A percentile compares a stretch with the other conserved stretches of the same genome.
phyloP scores from a whole-genome alignment of 2,329 filamentous ascomycete species.

The Claviceps spartinae region DNA sequence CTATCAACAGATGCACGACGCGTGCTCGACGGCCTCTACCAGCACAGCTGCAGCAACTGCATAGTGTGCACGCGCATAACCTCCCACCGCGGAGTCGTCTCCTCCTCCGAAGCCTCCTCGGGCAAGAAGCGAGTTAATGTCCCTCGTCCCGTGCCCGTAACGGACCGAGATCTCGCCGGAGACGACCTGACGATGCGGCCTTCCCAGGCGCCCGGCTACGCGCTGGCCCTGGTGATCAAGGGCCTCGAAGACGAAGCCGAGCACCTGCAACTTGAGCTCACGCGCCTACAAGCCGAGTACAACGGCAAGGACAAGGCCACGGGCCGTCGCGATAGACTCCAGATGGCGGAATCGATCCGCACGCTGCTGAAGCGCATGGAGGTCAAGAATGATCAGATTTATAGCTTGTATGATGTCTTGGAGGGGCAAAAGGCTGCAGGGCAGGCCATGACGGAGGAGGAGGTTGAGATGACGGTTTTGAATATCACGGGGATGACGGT shows the following conservation, averaged over 20 bases:
- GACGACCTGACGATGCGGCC: slow-evolving; percentile 49
- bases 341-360: slow-evolving; percentile 47
- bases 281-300: slow-evolving; percentile 47
- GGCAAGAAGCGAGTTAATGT: slow-evolving; percentile 48
- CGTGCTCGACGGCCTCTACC: slow-evolving; percentile 38
- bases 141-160: slow-evolving; percentile 52
- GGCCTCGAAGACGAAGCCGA: slow-evolving; percentile 65
- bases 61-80: slow-evolving; percentile 42
- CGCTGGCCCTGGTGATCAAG: slow-evolving; percentile 74
- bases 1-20: slow-evolving; percentile 39
- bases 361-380: slow-evolving; percentile 50
- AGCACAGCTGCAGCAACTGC: slow-evolving; percentile 43
- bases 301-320: slow-evolving; percentile 53
- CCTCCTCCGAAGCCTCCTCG: slow-evolving; percentile 22
- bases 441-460: slow-evolving; percentile 47
- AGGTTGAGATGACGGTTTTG: slow-evolving; percentile 50
- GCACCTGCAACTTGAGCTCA: slow-evolving; percentile 60
- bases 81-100: slow-evolving; percentile 26
- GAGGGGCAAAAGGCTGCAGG: slow-evolving; percentile 61
- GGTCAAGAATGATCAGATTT: slow-evolving; percentile 65
- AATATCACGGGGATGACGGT: slow-evolving; percentile 36
- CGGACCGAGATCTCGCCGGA: slow-evolving; percentile 37
- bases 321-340: slow-evolving; percentile 49
- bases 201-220: slow-evolving; percentile 54
- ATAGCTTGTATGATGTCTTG: slow-evolving; percentile 69